phyloP scores from a whole-genome alignment of 805 yeast genomes.

The Candida fluviatilis region DNA sequence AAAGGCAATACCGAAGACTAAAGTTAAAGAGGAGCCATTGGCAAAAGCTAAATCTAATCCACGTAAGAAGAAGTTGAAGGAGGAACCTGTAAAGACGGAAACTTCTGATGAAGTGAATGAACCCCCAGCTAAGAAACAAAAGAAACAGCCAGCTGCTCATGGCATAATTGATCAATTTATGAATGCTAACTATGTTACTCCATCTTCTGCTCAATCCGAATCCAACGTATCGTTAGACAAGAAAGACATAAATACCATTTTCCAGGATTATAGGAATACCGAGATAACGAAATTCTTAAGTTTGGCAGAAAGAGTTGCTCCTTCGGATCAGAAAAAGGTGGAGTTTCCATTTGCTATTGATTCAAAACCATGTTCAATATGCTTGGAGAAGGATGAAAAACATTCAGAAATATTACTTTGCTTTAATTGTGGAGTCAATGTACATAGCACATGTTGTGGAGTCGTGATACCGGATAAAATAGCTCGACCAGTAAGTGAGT shows the following conservation, averaged over 20 bases:
- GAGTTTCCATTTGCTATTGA: constrained; percentile 2
- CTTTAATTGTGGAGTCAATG: constrained; percentile 60
- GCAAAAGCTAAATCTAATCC: constrained; percentile 5
- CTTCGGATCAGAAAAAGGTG: neutral
- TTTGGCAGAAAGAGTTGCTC: neutral
- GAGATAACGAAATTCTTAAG: neutral
- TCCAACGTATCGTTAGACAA: too few species aligned
- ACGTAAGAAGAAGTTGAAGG: constrained; percentile 6
- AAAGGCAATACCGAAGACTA: constrained; percentile 9
- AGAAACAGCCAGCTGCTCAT: constrained; percentile 7
- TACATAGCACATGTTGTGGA: constrained; percentile 73
- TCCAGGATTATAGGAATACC: neutral
- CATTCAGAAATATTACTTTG: constrained; percentile 48
- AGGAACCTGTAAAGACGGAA: constrained; percentile 1
- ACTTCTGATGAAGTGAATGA: neutral
- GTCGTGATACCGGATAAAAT: constrained; percentile 13
- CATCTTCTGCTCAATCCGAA: constrained; percentile 7
- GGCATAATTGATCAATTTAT: constrained; percentile 18
- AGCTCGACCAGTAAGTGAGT: constrained; percentile 36
- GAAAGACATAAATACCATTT: too few species aligned
- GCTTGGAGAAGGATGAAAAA: neutral
- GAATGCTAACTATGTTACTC: constrained; percentile 17
- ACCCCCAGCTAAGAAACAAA: constrained; percentile 8
- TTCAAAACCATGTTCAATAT: constrained; percentile 6
- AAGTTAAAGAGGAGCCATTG: constrained; percentile 9